These are phyloP conservation scores for Suillus subalutaceus DNA, from an alignment of 768 basidiomycete genomes.

Conservation along the genomic window DNA sequence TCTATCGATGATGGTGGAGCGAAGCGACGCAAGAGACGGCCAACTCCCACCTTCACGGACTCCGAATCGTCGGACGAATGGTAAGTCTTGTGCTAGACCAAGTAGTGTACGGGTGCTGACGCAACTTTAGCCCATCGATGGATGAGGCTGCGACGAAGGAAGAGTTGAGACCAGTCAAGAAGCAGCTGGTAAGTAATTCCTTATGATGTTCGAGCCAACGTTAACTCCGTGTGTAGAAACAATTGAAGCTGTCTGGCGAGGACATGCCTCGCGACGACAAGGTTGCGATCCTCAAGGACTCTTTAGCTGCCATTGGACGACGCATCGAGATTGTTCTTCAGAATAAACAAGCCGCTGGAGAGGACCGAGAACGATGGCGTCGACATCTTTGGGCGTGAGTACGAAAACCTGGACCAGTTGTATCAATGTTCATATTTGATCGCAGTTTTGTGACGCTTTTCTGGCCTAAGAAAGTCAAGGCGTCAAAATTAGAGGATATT, in stretches of 20 bases:
- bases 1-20: constrained; percentile 73
- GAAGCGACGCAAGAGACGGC: constrained; percentile 84
- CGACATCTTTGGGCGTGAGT: constrained; percentile 97
- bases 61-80: constrained; percentile 92
- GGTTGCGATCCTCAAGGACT: constrained; percentile 93
- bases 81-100: constrained; percentile 46
- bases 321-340: constrained; percentile 86
- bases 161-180: constrained; percentile 94
- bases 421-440: constrained; percentile 11
- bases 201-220: background rate
- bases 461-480: constrained; percentile 97
- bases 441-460: constrained; percentile 90
- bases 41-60: constrained; percentile 97
- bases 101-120: constrained; percentile 12
- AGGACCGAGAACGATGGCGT: constrained; percentile 86
- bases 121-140: constrained; percentile 79
- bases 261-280: constrained; percentile 96
- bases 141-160: constrained; percentile 93
- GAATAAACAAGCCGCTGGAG: constrained; percentile 74
- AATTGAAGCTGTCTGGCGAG: constrained; percentile 91
- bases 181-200: constrained; percentile 71
- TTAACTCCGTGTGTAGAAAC: constrained; percentile 62
- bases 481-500: constrained; percentile 90
- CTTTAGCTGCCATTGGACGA: constrained; percentile 89
- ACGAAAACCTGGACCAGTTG: background rate